Base-by-base conservation (phyloP, 2,329 filamentous ascomycete species). In the Diaporthe aspalathi region DNA sequence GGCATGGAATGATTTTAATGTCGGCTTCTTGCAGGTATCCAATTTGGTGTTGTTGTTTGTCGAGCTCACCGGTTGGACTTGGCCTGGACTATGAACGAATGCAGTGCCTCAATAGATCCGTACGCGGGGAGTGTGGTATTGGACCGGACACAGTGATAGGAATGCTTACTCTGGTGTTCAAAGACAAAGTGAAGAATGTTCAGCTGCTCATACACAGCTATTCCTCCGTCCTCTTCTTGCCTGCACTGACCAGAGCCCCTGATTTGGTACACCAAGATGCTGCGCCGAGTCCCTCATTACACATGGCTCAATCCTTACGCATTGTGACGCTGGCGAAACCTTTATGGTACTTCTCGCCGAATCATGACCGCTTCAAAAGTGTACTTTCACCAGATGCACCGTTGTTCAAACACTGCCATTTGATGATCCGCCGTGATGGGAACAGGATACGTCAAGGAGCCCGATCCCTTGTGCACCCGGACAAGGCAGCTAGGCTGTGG, bases 191-290 rank as follows among this genome's bases (percentile, higher is more conserved):
- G 1, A 3, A 50, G 22, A 20, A n/a, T 50, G 17, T 16, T 40
- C 22, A 20, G n/a, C 14, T 29, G 14, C n/a, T 45, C 53, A 45
- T 50, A 57, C 47, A 56, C 54, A 68, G n/a, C 6, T 17, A 24
- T 11, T 1, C 16, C 29, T 29, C 29, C 45, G 38, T 57, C 12
- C n/a, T 20, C 22, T 29, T 47, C 40, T 5, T 47, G 17, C 2
- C 14, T 5, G n/a, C 29, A 17, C 67, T 29, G 45, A n/a, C 32
- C 22, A 60, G 47, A 22, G 22, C 47, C 32, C 45, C 56, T 22
- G 53, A 47, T 38, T 38, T 22, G 53, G 53, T 27, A 68, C 38
- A 57, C 50, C 67, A 68, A 40, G 32, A 49, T 68, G 53, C 47
- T 43, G 56, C 67, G 67, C 54, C 47, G 67, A 43, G 22, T 60